Evolutionary conservation across 495 filamentous ascomycete genomes (phyloP), one percentile per base, ranked within the genome.

Genomic region (Trypethelium eluteriae): DNA sequence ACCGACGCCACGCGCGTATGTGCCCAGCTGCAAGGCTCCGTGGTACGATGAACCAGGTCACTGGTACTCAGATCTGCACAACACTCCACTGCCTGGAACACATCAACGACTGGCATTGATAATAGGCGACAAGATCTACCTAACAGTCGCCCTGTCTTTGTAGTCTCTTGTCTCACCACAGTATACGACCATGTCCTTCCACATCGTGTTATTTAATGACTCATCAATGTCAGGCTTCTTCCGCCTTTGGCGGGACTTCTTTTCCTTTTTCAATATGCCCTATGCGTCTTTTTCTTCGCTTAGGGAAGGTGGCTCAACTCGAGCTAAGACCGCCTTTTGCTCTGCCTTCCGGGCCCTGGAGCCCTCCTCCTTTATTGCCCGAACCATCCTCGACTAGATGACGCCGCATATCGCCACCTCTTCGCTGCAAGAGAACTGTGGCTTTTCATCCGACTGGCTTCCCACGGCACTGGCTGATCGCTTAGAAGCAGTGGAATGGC

Each of bases 51-150:
- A 59, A 59, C 53, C 53, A 35, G 53, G 53, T 59, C 9, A 10
- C 32, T 32, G 53, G 53, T 59, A 59, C 32, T 53, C 53, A 59
- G 53, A 59, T 59, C 53, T 59, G 53, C 53, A 59, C 53, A 7
- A 59, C 53, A 18, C 7, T 59, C 7, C 18, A 59, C 36, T 3
- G 7, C 32, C 11, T 36, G 25, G 25, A 25, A 25, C 25, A 25
- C 25, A 25, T 25, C 25, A 25, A 25, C 25, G 5, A 59, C 5
- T 59, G 32, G 32, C 18, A 59, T 59, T 32, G 11, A 7, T 7
- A 59, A 36, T 6, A 7, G 25, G 5, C 18, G 18, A n/a, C 49
- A 9, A 5, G 5, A 53, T 53, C 49, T 53, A 9, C 12, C 49
- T 53, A 9, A 14, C 16, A 25, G 18, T 53, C 49, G 49, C 49